Conservation (phyloP, 306 rosid species). For the Malus domestica region DNA sequence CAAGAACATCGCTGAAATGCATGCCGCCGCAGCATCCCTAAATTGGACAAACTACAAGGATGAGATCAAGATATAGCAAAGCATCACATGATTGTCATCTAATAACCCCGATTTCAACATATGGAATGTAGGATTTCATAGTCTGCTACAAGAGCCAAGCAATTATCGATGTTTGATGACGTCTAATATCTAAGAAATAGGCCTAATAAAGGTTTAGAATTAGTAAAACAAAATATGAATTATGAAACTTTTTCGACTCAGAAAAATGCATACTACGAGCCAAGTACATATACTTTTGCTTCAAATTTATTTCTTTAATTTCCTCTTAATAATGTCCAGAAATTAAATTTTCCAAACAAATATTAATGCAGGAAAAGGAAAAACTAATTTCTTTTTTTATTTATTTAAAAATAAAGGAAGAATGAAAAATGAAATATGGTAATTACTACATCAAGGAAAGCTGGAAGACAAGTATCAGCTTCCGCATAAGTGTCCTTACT, state of each 20-base stretch:
- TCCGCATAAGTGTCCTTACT: constrained; percentile 26
- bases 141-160: too few species aligned
- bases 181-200: not conserved
- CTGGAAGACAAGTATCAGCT: constrained; percentile 7
- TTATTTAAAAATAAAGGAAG: too few species aligned
- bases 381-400: too few species aligned
- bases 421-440: not conserved
- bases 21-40: constrained; percentile 97
- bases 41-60: constrained; percentile 8
- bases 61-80: constrained; percentile 4
- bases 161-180: not conserved
- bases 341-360: not conserved
- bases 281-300: not conserved
- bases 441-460: constrained; percentile 26
- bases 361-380: not conserved
- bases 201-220: not conserved
- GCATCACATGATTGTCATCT: not conserved
- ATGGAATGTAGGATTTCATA: too few species aligned
- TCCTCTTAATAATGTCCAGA: not conserved
- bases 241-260: not conserved
- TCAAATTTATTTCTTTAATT: not conserved
- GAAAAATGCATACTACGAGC: not conserved
- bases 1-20: constrained; percentile 78
- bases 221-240: not conserved
- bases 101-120: not conserved